Evolutionary conservation across 257 asterid genomes (phyloP), one percentile per base, ranked within the genome.

Genomic region (Ophiorrhiza pumila): DNA sequence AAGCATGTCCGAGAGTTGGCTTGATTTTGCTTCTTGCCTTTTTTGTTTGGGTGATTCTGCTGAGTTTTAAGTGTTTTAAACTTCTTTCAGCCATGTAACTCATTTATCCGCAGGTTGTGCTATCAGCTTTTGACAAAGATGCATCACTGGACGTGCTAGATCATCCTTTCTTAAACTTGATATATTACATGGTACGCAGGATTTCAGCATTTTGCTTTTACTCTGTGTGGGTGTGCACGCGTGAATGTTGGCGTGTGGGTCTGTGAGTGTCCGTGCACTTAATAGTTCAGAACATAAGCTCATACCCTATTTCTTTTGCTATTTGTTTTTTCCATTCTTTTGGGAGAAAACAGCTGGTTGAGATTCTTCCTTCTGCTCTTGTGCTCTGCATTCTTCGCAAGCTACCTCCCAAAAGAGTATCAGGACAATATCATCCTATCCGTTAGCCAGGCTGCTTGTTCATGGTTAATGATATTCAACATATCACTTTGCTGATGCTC

Each of bases 61-160:
- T 18, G 5, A 32, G 46, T 50, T 55, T 17, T 15, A 39, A 45
- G 14, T 15, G 31, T 39, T 35, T 35, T 4, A 65, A 23, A 2
- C 39, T 37, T 42, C 50, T 41, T 43, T 50, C 10, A 31, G 18
- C 43, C 58, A 45, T n/a, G 20, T 45, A 4, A 31, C 52, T 60
- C 35, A 9, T 32, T 29, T n/a, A 42, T 65, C 35, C 81, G 79
- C 90, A 93, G 98, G 92, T 88, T 81, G 77, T 71, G 74, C 90
- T 93, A 17, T 89, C 97, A 41, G 97, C 98, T 71, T 86, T 93
- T 73, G 92, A 93, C 74, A 34, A 73, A 25, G 84, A 91, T 81
- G 96, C 94, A 52, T 80, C 96, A 39, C 92, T 93, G 68, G 92
- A 93, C 20, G 97, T 91, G 49, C 74, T 93, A 83, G 73, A 89